phyloP scores from a whole-genome alignment of 768 basidiomycete genomes.

The Hebeloma cylindrosporum region DNA sequence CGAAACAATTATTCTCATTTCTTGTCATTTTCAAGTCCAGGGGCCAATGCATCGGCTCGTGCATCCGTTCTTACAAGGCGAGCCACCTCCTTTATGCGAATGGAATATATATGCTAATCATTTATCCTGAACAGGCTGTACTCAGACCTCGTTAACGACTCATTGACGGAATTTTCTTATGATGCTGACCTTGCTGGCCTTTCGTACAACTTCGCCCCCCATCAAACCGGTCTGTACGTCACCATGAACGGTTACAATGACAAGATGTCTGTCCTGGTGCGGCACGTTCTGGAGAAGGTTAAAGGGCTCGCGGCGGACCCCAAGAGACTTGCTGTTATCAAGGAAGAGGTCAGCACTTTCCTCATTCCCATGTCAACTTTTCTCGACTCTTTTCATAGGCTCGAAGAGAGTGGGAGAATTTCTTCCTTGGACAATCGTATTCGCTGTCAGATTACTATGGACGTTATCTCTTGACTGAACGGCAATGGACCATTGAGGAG shows the following conservation, averaged over 20 bases:
- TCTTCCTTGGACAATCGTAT: slow-evolving; percentile 83
- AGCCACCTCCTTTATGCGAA: slow-evolving; percentile 14
- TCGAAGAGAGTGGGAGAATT: slow-evolving; percentile 81
- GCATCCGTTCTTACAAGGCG: slow-evolving; percentile 74
- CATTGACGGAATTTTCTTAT: slow-evolving; percentile 88
- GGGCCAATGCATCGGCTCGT: slow-evolving; percentile 62
- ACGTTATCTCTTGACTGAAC: slow-evolving; percentile 67
- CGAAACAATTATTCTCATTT: neutral
- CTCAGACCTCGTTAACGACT: slow-evolving; percentile 83
- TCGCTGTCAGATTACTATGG: slow-evolving; percentile 74
- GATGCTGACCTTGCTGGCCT: slow-evolving; percentile 92
- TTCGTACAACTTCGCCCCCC: slow-evolving; percentile 62
- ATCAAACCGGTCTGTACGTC: slow-evolving; percentile 66
- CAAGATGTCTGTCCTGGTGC: slow-evolving; percentile 74
- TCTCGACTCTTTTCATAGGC: slow-evolving; percentile 43
- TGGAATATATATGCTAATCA: neutral
- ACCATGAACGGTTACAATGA: slow-evolving; percentile 87
- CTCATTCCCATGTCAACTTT: neutral
- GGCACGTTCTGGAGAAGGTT: slow-evolving; percentile 69
- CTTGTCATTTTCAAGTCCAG: slow-evolving; percentile 40
- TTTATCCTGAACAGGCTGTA: slow-evolving; percentile 55
- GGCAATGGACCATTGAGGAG: slow-evolving; percentile 77
- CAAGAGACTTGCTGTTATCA: slow-evolving; percentile 78
- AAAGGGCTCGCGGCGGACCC: slow-evolving; percentile 61
- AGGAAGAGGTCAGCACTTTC: slow-evolving; percentile 65